These are phyloP conservation scores for Oryza glumipatula DNA, from an alignment of 176 grass and related monocot species.

Conservation along the genomic window DNA sequence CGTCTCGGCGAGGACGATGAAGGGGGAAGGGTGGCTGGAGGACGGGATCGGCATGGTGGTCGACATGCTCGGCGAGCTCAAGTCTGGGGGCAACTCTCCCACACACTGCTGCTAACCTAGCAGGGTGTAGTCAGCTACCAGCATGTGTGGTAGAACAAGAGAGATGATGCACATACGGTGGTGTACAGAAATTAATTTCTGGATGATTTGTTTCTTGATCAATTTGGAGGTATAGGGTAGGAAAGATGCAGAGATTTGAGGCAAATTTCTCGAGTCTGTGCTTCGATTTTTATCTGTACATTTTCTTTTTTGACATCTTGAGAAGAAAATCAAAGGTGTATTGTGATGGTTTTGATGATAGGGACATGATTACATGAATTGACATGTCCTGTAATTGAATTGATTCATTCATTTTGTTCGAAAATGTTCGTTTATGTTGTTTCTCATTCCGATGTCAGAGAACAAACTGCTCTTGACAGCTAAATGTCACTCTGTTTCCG, in stretches of 20 bases:
- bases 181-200: background rate
- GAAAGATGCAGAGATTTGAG: background rate
- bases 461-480: background rate
- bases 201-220: background rate
- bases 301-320: background rate
- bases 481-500: background rate
- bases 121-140: background rate
- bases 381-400: background rate
- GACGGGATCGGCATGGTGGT: constrained; percentile 33
- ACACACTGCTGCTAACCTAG: constrained; percentile 34
- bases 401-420: background rate
- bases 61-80: constrained; percentile 23
- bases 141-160: background rate
- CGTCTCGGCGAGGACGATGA: constrained; percentile 31
- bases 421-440: background rate
- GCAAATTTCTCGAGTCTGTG: background rate
- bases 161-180: background rate
- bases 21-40: constrained; percentile 14
- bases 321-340: background rate
- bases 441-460: background rate
- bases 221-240: background rate
- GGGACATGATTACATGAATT: background rate
- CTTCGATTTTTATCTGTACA: background rate
- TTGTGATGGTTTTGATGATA: background rate
- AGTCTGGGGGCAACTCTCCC: background rate